Evolutionary conservation across 2,329 filamentous ascomycete genomes (phyloP).

Genomic region (Fusarium kyushuense): DNA sequence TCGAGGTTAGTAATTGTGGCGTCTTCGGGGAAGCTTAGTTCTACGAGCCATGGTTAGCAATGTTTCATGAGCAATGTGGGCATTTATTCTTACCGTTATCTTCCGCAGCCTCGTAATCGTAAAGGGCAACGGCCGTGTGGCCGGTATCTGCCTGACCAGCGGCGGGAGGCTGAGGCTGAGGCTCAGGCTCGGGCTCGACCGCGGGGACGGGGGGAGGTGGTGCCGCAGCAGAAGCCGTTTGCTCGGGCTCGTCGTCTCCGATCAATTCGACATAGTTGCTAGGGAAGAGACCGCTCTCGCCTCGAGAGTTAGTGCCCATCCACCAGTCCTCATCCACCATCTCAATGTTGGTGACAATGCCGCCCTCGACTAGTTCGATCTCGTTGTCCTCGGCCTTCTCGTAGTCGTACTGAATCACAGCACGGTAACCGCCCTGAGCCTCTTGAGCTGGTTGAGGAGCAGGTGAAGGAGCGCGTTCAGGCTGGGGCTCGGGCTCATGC

Average conservation of each 20-base stretch:
- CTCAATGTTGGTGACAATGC: conserved; percentile 90
- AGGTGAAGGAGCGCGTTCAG: conserved; percentile 15
- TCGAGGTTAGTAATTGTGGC: conserved; percentile 86
- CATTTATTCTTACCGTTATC: conserved; percentile 75
- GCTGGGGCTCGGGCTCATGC: conserved; percentile 23
- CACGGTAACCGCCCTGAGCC: conserved; percentile 73
- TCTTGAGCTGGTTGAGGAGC: conserved; percentile 34
- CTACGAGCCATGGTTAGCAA: conserved; percentile 54
- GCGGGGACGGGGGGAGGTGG: conserved; percentile 52
- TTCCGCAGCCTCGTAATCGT: conserved; percentile 97
- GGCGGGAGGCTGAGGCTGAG: conserved; percentile 56
- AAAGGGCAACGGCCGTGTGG: conserved; percentile 84
- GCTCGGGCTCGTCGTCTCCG: conserved; percentile 69
- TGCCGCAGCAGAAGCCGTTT: conserved; percentile 45
- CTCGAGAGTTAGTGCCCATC: conserved; percentile 89
- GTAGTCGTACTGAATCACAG: conserved; percentile 92
- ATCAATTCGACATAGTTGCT: conserved; percentile 96
- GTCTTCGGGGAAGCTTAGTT: conserved; percentile 87
- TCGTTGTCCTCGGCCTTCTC: conserved; percentile 98
- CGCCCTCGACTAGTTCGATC: conserved; percentile 88
- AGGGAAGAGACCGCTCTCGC: conserved; percentile 91
- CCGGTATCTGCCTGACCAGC: conserved; percentile 58
- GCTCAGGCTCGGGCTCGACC: conserved; percentile 50
- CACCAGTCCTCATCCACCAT: conserved; percentile 99
- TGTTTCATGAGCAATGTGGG: not conserved